A percentile compares a stretch with the other conserved stretches of the same genome.
phyloP scores from a whole-genome alignment of 495 filamentous ascomycete genomes.

The Penicillium lagena region DNA sequence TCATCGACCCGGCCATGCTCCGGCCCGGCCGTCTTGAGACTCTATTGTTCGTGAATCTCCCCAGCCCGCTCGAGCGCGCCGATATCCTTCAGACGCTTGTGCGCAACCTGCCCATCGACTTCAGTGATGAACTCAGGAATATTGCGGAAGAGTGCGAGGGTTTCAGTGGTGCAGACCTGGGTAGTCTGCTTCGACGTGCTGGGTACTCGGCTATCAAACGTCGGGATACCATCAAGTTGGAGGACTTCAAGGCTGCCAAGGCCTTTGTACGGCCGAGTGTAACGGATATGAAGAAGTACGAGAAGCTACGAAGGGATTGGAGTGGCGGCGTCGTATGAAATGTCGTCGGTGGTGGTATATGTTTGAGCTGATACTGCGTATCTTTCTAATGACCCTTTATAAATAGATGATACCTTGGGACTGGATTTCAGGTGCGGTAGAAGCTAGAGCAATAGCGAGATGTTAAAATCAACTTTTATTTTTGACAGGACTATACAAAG shows the following conservation, averaged over 20 bases:
- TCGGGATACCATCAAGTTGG: slow-evolving; percentile 49
- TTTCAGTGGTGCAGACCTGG: slow-evolving; percentile 87
- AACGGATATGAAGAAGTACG: slow-evolving; percentile 65
- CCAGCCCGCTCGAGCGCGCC: slow-evolving; percentile 68
- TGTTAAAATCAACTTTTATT: slow-evolving; percentile 16
- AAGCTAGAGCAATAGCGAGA: too few relatives aligned
- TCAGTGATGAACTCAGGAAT: slow-evolving; percentile 34
- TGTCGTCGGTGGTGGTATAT: not conserved
- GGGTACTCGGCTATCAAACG: slow-evolving; percentile 70
- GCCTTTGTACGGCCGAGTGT: slow-evolving; percentile 74
- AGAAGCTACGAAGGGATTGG: slow-evolving; percentile 48
- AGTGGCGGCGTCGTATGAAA: slow-evolving; percentile 27
- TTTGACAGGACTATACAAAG: slow-evolving; percentile 22
- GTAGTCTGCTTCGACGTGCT: slow-evolving; percentile 68
- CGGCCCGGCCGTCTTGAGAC: slow-evolving; percentile 87
- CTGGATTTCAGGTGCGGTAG: too few relatives aligned
- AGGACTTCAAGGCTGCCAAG: slow-evolving; percentile 75
- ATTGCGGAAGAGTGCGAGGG: slow-evolving; percentile 74
- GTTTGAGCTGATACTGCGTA: not conserved
- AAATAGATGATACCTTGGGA: slow-evolving; percentile 1
- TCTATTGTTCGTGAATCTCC: slow-evolving; percentile 84
- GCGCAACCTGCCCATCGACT: slow-evolving; percentile 53
- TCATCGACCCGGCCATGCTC: slow-evolving; percentile 94
- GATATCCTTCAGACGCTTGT: slow-evolving; percentile 79
- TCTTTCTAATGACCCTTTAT: not conserved